Base-by-base conservation (phyloP, 306 rosid genomes). In the Vigna reflexopilosa region DNA sequence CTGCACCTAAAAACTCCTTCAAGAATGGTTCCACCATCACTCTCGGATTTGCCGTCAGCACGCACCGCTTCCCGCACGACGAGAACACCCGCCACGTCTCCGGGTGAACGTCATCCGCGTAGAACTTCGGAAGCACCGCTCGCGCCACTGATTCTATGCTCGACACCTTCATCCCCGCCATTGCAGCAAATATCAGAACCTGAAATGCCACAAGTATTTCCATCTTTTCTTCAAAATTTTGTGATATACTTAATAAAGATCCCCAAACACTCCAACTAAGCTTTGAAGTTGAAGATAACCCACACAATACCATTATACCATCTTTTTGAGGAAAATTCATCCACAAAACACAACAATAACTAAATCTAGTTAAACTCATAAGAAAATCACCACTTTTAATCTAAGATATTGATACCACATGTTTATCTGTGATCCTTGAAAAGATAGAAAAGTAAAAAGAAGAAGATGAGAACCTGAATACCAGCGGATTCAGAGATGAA, bases 81-180 rank as follows among this genome's bases (percentile, higher is more conserved):
- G 94, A 89, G 36, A 92, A 89, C 65, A 92, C 95, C 1, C 91
- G 81, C 97, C 97, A 94, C 2, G 88, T 59, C 75, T 89, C 90
- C 0, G 90, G 88, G 52, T 90, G 96, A 0, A 94, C 48, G 12
- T 94, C 96, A 0, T 48, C 52, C 0, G 89, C 77, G 32, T 94
- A 94, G 50, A 94, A 92, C 68, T 94, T 94, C 0, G 97, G 98
- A 9, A 92, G 77, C 9, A 89, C 97, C 1, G 98, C 97, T 0
- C 90, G 83, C 0, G 97, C 98, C 42, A 86, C 97, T 0, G 92
- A 88, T 38, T 94, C 93, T 1, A 94, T 92, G 62, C 78, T 86
- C 0, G 88, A 81, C 0, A 92, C 26, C 52, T 58, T 92, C 86
- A 89, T 81, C 0, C 98, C 94, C 0, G 86, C 84, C 72, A 94